Evolutionary conservation across 2,329 filamentous ascomycete species (phyloP), one percentile per base, ranked within the genome.

Genomic region (Macroventuria anomochaeta): DNA sequence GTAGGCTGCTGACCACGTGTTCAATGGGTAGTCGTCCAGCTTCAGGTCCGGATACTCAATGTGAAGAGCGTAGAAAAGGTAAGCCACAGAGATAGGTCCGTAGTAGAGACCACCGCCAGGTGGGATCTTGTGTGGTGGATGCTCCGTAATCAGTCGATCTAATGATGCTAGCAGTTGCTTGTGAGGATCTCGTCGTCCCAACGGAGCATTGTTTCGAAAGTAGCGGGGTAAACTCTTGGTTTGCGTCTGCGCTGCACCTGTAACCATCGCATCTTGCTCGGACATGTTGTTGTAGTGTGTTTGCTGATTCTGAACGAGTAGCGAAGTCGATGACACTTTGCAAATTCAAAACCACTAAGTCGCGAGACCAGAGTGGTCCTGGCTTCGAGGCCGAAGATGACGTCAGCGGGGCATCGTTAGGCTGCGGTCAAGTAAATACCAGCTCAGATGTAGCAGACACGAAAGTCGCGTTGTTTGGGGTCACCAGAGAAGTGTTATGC

Each of bases 91-190:
- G 38, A 80, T 77, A 7, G 79, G 78, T 13, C 80, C 80, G 67
- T 80, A 78, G 70, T 80, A 81, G 23, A 82, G 73, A 18, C 80
- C 80, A 32, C 80, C 80, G 38, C 76, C 75, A 8, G 79, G 78
- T 25, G 72, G 71, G 39, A 81, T 65, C 36, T 72, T 69, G 37
- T 79, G 74, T 17, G 80, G 80, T 37, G 80, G 79, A 59, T 80
- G 68, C 10, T 79, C 72, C 41, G 71, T 78, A 37, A 81, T 75
- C 32, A 82, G 73, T 53, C 80, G 78, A 26, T 75, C 76, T 43
- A 82, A 71, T 13, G 79, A 81, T 48, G 79, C 79, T 61, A 80
- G 70, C 57, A 82, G 71, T 64, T 82, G 80, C 55, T 80, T 80
- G 68, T 79, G 74, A 48, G 80, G 75, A 57, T 81, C 79, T 70